phyloP scores from a whole-genome alignment of 2,329 filamentous ascomycete genomes.

The Fusarium irregulare region DNA sequence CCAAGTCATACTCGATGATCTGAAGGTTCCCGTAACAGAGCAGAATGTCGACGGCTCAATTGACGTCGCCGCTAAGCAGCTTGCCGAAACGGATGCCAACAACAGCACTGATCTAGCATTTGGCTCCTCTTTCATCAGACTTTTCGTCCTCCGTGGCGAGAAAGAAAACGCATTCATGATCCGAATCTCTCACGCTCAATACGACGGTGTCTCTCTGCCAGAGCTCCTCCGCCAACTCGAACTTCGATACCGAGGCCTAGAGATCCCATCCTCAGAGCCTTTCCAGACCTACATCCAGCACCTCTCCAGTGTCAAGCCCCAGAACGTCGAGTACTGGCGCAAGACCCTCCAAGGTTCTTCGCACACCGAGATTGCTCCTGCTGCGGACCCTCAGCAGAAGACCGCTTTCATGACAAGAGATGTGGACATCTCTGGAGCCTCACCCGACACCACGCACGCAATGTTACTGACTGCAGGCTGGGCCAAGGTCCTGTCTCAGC shows the following conservation, averaged over 20 bases:
- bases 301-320: neutral
- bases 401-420: slow-evolving; percentile 44
- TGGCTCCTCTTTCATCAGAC: slow-evolving; percentile 33
- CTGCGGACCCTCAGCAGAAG: slow-evolving; percentile 28
- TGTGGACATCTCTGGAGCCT: slow-evolving; percentile 40
- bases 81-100: slow-evolving; percentile 27
- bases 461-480: slow-evolving; percentile 46
- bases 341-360: slow-evolving; percentile 35
- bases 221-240: slow-evolving; percentile 56
- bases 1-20: slow-evolving; percentile 39
- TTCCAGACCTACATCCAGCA: slow-evolving; percentile 38
- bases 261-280: slow-evolving; percentile 29
- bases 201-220: slow-evolving; percentile 61
- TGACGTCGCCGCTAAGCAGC: slow-evolving; percentile 31
- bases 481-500: slow-evolving; percentile 43
- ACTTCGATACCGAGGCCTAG: slow-evolving; percentile 51
- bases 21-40: slow-evolving; percentile 33
- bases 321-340: slow-evolving; percentile 38
- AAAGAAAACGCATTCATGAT: slow-evolving; percentile 42
- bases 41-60: slow-evolving; percentile 13
- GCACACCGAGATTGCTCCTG: slow-evolving; percentile 34
- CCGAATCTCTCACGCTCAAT: slow-evolving; percentile 61
- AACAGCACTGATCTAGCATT: slow-evolving; percentile 24
- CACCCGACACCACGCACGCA: slow-evolving; percentile 43
- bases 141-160: slow-evolving; percentile 33